Conservation (phyloP, 2,329 filamentous ascomycete species). For the Fusarium sp. region DNA sequence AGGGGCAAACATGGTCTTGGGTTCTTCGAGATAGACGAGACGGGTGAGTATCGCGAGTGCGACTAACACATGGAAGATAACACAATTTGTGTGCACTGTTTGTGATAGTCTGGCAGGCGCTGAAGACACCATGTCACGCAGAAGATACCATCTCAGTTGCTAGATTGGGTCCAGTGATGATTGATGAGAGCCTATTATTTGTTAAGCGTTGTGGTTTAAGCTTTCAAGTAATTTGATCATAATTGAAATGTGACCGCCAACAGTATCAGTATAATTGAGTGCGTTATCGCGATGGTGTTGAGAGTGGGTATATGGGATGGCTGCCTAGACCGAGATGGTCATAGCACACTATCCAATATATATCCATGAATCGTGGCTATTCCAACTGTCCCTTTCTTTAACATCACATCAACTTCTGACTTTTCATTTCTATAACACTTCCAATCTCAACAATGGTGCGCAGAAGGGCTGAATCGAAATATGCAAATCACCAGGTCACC, state of each 20-base stretch:
- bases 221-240: no score
- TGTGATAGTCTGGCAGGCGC: neutral
- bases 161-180: no score
- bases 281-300: neutral
- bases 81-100: neutral
- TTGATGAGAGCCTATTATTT: neutral
- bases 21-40: slow-evolving; percentile 37
- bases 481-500: neutral
- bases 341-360: neutral
- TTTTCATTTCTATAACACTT: neutral
- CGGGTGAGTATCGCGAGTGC: slow-evolving; percentile 36
- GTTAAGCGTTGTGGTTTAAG: no score
- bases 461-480: neutral
- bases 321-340: neutral
- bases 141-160: no score
- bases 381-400: neutral
- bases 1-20: slow-evolving; percentile 36
- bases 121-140: neutral
- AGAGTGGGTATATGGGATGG: neutral
- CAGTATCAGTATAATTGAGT: no score
- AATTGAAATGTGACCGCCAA: no score
- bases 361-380: neutral
- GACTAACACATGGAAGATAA: slow-evolving; percentile 18
- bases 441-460: neutral
- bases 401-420: neutral